Base-by-base conservation (phyloP, 2,329 filamentous ascomycete species). In the Ascocoryne sarcoides region DNA sequence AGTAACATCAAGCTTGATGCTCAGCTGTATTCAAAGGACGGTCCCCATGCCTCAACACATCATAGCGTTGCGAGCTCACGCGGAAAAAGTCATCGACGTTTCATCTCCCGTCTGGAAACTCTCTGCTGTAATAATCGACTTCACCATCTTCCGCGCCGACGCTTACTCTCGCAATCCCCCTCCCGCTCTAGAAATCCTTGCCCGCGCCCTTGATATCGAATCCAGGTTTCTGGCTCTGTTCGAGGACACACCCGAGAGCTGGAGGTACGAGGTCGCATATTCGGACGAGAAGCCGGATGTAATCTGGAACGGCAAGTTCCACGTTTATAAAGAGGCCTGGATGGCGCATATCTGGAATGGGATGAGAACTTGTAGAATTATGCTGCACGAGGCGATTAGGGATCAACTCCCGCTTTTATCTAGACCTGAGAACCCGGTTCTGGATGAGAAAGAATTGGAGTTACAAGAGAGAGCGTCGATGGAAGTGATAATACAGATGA, bases 21-120 rank as follows among this genome's bases (percentile, higher is more conserved):
- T 75, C 44, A 68, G 63, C 47, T 75, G 71, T 51, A 66, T 74
- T 12, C 70, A 73, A 46, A 64, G 64, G 32, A 64, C 65, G 14
- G 55, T 67, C 20, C 65, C 70, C 3, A 68, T 75, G 61, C 73
- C 72, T 2, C 54, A 64, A 20, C 57, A 65, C 33, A 59, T 76
- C 33, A 55, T 70, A 16, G 60, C 69, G 18, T 62, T 75, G n/a
- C 63, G 69, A 32, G 52, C 58, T n/a, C 60, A 69, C 40, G 61
- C 73, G 28, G 56, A 60, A n/a, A 55, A 60, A 33, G 52, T 60
- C 8, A 51, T 63, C 4, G 55, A 62, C 16, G 53, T 56, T 3
- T 54, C 55, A 8, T 61, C 65, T n/a, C 61, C 66, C 1, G 61
- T 62, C 2, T 66, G 65, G 56, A 55, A 58, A 17, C 51, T 73